phyloP scores from a whole-genome alignment of 306 rosid species.

The Oxytropis ochrocephala region DNA sequence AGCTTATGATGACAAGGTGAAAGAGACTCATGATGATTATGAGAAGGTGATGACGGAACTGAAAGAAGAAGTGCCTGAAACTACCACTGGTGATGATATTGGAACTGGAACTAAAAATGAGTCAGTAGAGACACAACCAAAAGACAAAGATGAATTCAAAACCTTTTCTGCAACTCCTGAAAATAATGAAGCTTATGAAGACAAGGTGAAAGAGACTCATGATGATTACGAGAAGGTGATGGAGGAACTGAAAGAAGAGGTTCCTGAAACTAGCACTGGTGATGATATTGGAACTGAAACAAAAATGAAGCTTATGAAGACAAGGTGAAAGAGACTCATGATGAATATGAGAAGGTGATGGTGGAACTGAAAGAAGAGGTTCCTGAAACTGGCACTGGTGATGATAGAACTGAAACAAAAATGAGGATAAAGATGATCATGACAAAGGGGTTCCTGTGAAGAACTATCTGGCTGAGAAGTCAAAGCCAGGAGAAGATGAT shows the following conservation, averaged over 20 bases:
- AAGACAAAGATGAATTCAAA: no score
- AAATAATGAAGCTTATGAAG: no score
- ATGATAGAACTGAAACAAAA: no score
- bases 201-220: no score
- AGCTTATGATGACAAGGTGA: conserved; percentile 7
- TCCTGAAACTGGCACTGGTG: no score
- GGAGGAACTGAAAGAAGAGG: conserved; percentile 27
- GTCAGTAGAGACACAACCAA: no score
- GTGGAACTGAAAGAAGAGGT: no score
- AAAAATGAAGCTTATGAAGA: no score
- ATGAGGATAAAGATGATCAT: neutral
- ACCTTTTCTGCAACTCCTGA: no score
- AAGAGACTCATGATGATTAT: neutral
- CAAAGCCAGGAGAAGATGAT: conserved; percentile 70
- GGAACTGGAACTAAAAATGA: conserved; percentile 15
- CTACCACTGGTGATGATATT: neutral
- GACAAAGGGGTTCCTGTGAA: conserved; percentile 39
- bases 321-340: no score
- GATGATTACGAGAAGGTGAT: conserved; percentile 24
- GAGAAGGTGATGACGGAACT: conserved; percentile 22
- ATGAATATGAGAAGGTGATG: no score
- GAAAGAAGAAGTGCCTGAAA: conserved; percentile 20
- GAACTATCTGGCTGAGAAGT: conserved; percentile 45
- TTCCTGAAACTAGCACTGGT: conserved; percentile 12
- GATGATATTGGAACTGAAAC: conserved; percentile 1